These are phyloP conservation scores for Neurospora tetrasperma DNA, from an alignment of 495 filamentous ascomycete genomes.

Conservation along the genomic window DNA sequence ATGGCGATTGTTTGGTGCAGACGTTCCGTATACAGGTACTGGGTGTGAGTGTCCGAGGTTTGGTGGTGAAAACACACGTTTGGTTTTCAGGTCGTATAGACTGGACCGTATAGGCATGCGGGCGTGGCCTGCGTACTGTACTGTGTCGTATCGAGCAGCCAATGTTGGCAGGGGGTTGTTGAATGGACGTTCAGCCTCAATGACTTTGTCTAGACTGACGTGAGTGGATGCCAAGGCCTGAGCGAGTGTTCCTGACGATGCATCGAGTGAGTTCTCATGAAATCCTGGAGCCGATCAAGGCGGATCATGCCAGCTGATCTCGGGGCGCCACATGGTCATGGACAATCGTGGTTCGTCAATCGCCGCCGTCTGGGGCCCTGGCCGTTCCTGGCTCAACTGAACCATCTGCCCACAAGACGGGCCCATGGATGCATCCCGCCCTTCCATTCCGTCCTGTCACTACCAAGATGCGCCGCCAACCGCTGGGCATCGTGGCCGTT, in stretches of 20 bases:
- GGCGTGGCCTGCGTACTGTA: neutral
- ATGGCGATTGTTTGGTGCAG: neutral
- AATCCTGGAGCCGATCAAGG: slow-evolving; percentile 1
- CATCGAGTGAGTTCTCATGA: neutral
- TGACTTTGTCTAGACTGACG: neutral
- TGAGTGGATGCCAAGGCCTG: neutral
- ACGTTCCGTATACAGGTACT: neutral
- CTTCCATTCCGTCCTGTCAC: neutral
- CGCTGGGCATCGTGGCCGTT: neutral
- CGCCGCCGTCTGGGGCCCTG: neutral
- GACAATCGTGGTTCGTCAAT: neutral
- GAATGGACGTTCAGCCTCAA: neutral
- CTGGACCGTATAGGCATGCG: neutral
- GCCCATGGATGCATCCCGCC: neutral
- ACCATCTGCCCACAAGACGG: neutral
- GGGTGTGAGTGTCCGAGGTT: neutral
- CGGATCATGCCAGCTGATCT: slow-evolving; percentile 6
- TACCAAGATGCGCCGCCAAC: neutral
- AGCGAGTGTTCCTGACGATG: neutral
- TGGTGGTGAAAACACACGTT: neutral
- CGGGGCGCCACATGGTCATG: slow-evolving; percentile 2
- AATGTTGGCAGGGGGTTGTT: neutral
- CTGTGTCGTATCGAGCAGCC: neutral
- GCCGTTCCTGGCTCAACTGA: neutral
- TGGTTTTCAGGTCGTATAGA: neutral